phyloP scores from a whole-genome alignment of 202 grass and related monocot genomes.

The Elaeis oleifera region DNA sequence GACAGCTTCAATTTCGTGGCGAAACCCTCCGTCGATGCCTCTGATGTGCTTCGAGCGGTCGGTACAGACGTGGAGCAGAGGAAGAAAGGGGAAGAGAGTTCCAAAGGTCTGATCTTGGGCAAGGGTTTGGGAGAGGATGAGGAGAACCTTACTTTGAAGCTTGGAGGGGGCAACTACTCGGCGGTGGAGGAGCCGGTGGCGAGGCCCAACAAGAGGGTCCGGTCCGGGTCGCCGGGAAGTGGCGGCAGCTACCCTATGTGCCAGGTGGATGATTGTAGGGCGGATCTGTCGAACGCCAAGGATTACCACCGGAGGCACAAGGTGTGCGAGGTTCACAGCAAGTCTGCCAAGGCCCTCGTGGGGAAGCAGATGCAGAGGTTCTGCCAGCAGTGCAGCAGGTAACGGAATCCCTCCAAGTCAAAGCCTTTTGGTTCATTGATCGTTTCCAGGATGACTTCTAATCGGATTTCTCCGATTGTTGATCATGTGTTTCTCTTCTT shows the following conservation, averaged over 20 bases:
- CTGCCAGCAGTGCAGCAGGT: slow-evolving; percentile 99
- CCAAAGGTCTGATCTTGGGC: background rate
- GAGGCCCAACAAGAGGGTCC: slow-evolving; percentile 64
- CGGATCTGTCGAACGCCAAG: slow-evolving; percentile 79
- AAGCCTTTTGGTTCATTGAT: too few species aligned
- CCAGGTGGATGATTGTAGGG: slow-evolving; percentile 87
- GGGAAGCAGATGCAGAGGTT: slow-evolving; percentile 86
- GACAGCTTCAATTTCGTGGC: slow-evolving; percentile 67
- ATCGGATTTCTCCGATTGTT: background rate
- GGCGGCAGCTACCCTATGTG: slow-evolving; percentile 73
- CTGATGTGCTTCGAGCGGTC: slow-evolving; percentile 2
- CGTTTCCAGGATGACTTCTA: background rate
- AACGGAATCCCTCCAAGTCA: slow-evolving; percentile 15
- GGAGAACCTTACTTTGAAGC: slow-evolving; percentile 48
- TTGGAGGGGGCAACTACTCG: slow-evolving; percentile 32
- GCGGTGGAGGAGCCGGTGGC: slow-evolving; percentile 34
- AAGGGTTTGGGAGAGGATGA: slow-evolving; percentile 13
- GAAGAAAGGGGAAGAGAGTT: slow-evolving; percentile 3
- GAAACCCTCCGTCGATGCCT: slow-evolving; percentile 37
- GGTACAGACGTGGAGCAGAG: slow-evolving; percentile 4
- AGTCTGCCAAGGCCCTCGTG: slow-evolving; percentile 76
- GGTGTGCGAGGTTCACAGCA: slow-evolving; percentile 87
- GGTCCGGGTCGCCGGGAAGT: slow-evolving; percentile 68
- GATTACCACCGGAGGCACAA: slow-evolving; percentile 92
- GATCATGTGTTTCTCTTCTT: too few species aligned